Percentiles rank a stretch among this genome's conserved stretches.
These are phyloP conservation scores for Chlamydomonas sphaeroides DNA, from an alignment of 139 green algal genomes.

Conservation along the genomic window DNA sequence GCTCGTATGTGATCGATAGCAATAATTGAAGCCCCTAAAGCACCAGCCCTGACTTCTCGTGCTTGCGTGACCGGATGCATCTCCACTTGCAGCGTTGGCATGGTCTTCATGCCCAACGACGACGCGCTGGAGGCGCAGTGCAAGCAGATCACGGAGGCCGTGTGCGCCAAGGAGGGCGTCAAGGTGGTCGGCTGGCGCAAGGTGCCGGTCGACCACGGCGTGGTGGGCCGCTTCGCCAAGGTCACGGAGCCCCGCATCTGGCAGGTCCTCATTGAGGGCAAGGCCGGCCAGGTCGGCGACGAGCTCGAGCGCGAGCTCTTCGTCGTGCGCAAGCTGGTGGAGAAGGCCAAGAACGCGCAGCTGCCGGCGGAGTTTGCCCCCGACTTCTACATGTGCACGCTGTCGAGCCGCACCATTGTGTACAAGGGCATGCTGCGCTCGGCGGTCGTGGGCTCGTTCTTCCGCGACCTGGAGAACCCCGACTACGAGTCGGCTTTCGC, in stretches of 20 bases:
- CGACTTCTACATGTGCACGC: conserved; percentile 93
- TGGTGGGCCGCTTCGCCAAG: conserved; percentile 91
- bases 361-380: conserved; percentile 60
- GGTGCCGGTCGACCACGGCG: conserved; percentile 87
- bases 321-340: conserved; percentile 92
- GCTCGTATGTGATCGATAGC: no score
- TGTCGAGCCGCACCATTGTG: conserved; percentile 92
- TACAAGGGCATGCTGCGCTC: conserved; percentile 99
- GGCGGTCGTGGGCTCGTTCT: conserved; percentile 90
- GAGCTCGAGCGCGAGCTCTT: conserved; percentile 97
- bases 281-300: conserved; percentile 65
- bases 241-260: conserved; percentile 90
- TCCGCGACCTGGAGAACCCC: conserved; percentile 89
- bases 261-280: conserved; percentile 80
- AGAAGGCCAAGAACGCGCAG: conserved; percentile 75
- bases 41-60: no score
- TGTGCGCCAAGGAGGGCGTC: conserved; percentile 80
- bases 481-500: conserved; percentile 90
- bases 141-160: conserved; percentile 80
- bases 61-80: no score
- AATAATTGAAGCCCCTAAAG: no score
- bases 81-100: conserved; percentile 94
- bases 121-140: conserved; percentile 76
- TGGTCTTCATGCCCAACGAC: conserved; percentile 97
- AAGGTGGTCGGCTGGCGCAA: conserved; percentile 92